Base-by-base conservation (phyloP, 2,329 filamentous ascomycete genomes). In the Botryosphaeria dothidea region DNA sequence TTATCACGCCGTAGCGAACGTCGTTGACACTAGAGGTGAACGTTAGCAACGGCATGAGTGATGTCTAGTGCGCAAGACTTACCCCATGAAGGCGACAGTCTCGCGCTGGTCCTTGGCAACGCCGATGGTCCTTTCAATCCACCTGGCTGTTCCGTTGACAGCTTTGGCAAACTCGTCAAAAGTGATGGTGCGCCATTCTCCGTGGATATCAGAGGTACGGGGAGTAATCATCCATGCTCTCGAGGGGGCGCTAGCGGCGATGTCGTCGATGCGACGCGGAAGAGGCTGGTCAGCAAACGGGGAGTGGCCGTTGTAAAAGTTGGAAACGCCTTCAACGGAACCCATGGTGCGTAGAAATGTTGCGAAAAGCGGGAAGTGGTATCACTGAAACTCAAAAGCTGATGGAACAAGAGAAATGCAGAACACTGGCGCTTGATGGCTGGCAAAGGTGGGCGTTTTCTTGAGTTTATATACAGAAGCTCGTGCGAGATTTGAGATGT, bases 101-200 rank as follows among this genome's bases (percentile, higher is more conserved):
- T 65, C 56, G 13, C 64, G 51, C 13, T 58, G 43, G 6, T 56
- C 62, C 15, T 46, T 34, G 15, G 29, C 46, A 13, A 46, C 25
- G 25, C 64, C 64, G n/a, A 65, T 48, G 4, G 51, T 65, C 34
- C 60, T 56, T 29, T 62, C 64, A n/a, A 65, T 62, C 64, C 64
- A 65, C 25, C 43, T 52, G 15, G 56, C 34, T 25, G 48, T 19
- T 27, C 57, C 52, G 36, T 65, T 21, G 31, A 62, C 21, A 13
- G 56, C 56, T 9, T 54, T 48, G 21, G 56, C 64, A 23, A 65
- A 62, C 11, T 65, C 64, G 21, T 27, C 29, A 23, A 65, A 65
- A 8, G 36, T 65, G 31, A 61, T 54, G 46, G 60, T 46, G 4
- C 48, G 45, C 56, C 57, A 65, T 56, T 36, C 54, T 4, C 38